Evolutionary conservation across 257 asterid species (phyloP).

Genomic region (Galeopsis tetrahit): DNA sequence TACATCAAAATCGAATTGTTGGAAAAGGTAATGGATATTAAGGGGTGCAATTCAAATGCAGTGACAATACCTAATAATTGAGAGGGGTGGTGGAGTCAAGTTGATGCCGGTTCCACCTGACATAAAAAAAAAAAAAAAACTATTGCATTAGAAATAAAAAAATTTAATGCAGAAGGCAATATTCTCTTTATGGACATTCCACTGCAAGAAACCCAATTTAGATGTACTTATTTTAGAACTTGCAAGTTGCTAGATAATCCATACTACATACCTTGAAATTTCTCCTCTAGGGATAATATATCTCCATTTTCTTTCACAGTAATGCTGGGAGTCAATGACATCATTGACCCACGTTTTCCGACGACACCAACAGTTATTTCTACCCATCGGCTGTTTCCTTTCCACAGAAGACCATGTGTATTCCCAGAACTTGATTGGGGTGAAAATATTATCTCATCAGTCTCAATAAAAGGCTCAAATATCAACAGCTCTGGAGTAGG

Average conservation of each 20-base stretch:
- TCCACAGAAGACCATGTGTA: conserved; percentile 63
- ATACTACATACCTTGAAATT: conserved; percentile 78
- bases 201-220: no score
- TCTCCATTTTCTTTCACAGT: conserved; percentile 90
- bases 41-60: neutral
- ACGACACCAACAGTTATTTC: conserved; percentile 89
- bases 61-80: conserved; percentile 64
- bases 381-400: conserved; percentile 88
- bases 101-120: conserved; percentile 97
- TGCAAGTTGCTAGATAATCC: conserved; percentile 7
- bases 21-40: neutral
- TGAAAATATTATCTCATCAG: conserved; percentile 73
- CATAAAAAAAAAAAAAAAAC: conserved; percentile 30
- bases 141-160: conserved; percentile 25
- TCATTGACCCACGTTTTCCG: conserved; percentile 76
- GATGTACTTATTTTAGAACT: neutral
- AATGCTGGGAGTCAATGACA: conserved; percentile 82
- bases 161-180: neutral
- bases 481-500: conserved; percentile 78
- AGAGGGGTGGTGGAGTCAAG: conserved; percentile 87
- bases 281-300: conserved; percentile 89
- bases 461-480: conserved; percentile 86
- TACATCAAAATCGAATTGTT: neutral
- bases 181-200: no score
- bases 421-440: conserved; percentile 51